Evolutionary conservation across 2,329 filamentous ascomycete species (phyloP).

Genomic region (Nakataea oryzae): DNA sequence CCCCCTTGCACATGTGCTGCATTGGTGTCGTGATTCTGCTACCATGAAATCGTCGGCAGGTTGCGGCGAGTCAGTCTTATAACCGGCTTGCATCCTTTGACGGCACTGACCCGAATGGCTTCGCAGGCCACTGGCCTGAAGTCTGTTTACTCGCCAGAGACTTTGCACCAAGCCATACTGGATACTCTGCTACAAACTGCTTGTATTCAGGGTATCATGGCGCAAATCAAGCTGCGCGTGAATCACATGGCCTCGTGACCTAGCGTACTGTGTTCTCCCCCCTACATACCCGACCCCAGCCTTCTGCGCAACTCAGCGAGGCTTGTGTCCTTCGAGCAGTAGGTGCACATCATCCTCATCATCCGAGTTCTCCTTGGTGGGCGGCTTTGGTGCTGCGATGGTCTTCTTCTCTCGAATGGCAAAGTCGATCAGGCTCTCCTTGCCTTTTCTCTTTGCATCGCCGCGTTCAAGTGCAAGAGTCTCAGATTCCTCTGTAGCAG

Average conservation of each 20-base stretch:
- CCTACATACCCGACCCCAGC: not conserved
- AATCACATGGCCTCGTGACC: too few relatives aligned
- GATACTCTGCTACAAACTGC: not conserved
- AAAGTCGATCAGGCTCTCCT: conserved; percentile 30
- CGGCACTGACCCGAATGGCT: not conserved
- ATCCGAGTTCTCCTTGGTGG: conserved; percentile 6
- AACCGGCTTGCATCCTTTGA: not conserved
- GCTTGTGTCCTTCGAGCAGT: conserved; percentile 40
- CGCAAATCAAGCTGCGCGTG: not conserved
- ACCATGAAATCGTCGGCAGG: not conserved
- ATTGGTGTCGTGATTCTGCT: not conserved
- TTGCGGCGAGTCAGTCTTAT: not conserved
- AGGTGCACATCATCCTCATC: conserved; percentile 29
- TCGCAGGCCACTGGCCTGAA: not conserved
- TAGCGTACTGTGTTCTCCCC: too few relatives aligned
- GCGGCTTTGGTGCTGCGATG: conserved; percentile 8
- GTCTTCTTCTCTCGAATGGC: conserved; percentile 41
- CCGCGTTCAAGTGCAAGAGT: conserved; percentile 42
- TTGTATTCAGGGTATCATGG: not conserved
- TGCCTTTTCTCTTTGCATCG: conserved; percentile 16
- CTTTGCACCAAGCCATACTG: not conserved
- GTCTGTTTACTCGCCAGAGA: not conserved
- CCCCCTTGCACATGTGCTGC: not conserved
- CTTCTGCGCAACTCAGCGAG: conserved; percentile 6
- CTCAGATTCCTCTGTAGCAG: conserved; percentile 21